phyloP scores from a whole-genome alignment of 2,329 filamentous ascomycete species.

The Lachnellula arida region DNA sequence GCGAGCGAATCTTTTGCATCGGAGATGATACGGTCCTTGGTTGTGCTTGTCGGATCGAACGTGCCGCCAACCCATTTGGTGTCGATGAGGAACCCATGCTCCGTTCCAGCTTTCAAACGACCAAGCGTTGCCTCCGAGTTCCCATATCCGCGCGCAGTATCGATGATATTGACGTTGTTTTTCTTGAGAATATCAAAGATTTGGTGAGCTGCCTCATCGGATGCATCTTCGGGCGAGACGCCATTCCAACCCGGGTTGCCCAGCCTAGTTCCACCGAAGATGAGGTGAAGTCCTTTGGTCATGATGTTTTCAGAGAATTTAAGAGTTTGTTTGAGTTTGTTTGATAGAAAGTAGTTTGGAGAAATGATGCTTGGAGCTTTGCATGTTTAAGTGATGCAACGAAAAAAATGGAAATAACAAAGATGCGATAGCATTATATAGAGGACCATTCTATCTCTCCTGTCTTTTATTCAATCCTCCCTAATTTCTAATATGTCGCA shows the following conservation, averaged over 20 bases:
- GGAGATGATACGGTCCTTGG: background rate
- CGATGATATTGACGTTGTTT: background rate
- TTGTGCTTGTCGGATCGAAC: background rate
- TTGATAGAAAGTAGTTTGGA: no score
- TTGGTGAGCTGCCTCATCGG: background rate
- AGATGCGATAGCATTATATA: no score
- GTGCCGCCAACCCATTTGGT: background rate
- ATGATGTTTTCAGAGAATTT: background rate
- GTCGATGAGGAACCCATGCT: background rate
- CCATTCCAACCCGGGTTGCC: background rate
- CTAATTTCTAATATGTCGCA: no score
- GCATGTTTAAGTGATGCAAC: no score
- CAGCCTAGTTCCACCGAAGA: background rate
- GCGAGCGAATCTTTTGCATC: background rate
- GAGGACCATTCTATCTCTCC: no score
- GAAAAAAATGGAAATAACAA: no score
- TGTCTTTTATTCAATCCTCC: no score
- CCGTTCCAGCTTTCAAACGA: background rate
- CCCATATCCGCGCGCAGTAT: background rate
- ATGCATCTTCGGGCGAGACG: background rate
- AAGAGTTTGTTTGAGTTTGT: background rate
- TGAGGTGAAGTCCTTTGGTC: background rate
- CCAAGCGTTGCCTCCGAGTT: background rate
- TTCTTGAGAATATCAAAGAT: background rate
- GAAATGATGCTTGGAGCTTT: no score